These are phyloP conservation scores for Pseudomonodictys pantanalensis DNA, from an alignment of 495 filamentous ascomycete genomes.

Conservation along the genomic window DNA sequence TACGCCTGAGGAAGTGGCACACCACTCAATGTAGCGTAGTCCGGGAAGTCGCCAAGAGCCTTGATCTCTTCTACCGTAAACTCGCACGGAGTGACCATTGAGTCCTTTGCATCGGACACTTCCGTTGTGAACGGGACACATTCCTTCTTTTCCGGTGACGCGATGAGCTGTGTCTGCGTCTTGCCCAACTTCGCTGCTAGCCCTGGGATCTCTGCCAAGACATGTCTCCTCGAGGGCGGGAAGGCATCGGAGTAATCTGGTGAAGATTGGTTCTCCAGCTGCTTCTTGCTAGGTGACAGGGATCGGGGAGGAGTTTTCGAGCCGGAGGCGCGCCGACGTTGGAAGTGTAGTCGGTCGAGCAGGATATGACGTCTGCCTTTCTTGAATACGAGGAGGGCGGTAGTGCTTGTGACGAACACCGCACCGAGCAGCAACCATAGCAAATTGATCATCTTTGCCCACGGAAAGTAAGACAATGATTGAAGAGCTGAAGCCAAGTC, in stretches of 20 bases:
- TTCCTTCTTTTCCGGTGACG: slow-evolving; percentile 21
- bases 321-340: slow-evolving; percentile 27
- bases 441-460: slow-evolving; percentile 10
- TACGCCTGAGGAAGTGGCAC: slow-evolving; percentile 72
- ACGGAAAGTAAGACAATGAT: not conserved
- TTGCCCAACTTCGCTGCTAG: slow-evolving; percentile 30
- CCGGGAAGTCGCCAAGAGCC: slow-evolving; percentile 74
- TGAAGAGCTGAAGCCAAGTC: not conserved
- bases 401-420: slow-evolving; percentile 18
- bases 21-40: slow-evolving; percentile 75
- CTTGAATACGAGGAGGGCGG: slow-evolving; percentile 17
- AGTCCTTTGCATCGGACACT: slow-evolving; percentile 30
- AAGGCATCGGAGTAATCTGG: slow-evolving; percentile 50
- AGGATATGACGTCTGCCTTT: slow-evolving; percentile 30
- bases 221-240: slow-evolving; percentile 56
- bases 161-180: slow-evolving; percentile 20
- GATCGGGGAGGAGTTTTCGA: slow-evolving; percentile 58
- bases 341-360: slow-evolving; percentile 33
- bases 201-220: slow-evolving; percentile 42
- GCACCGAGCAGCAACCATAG: slow-evolving; percentile 29
- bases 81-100: slow-evolving; percentile 55
- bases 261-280: slow-evolving; percentile 18
- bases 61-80: slow-evolving; percentile 70
- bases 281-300: slow-evolving; percentile 47
- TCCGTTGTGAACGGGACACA: slow-evolving; percentile 32